Percentiles rank a stretch among this genome's conserved stretches.
phyloP scores from a whole-genome alignment of 2,329 filamentous ascomycete species.

The Paecilomyces variotii region DNA sequence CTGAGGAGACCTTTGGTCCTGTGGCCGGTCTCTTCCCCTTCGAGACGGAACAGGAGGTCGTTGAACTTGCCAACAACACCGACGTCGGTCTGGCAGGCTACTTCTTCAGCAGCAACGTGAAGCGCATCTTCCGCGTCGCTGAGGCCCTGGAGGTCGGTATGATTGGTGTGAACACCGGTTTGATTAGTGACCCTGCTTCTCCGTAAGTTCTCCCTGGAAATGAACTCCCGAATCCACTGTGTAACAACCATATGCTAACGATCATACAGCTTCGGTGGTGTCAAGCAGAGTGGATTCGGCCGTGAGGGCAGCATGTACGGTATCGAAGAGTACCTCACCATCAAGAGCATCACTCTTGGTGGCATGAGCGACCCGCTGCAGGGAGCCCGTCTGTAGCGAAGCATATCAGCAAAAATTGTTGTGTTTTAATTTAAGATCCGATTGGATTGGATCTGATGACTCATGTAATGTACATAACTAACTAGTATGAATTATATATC shows the following conservation, averaged over 20 bases:
- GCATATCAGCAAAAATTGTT: background rate
- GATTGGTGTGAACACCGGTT: slow-evolving; percentile 56
- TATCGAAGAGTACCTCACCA: slow-evolving; percentile 24
- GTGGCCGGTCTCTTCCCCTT: slow-evolving; percentile 82
- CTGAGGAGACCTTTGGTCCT: slow-evolving; percentile 92
- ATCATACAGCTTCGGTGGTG: slow-evolving; percentile 12
- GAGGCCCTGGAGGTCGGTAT: slow-evolving; percentile 75
- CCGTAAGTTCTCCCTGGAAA: slow-evolving; percentile 19
- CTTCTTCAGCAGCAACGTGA: slow-evolving; percentile 48
- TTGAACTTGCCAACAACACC: slow-evolving; percentile 21
- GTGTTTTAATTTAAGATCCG: background rate
- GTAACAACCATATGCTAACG: background rate
- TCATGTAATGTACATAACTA: background rate
- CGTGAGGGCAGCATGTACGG: slow-evolving; percentile 44
- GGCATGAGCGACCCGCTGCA: background rate
- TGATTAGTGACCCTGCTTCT: slow-evolving; percentile 28
- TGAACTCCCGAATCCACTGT: background rate
- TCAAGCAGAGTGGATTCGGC: slow-evolving; percentile 39
- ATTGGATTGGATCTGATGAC: background rate
- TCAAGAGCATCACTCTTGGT: slow-evolving; percentile 10
- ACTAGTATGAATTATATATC: background rate
- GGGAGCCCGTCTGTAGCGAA: background rate
- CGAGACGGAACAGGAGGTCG: slow-evolving; percentile 22
- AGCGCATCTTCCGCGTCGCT: slow-evolving; percentile 53
- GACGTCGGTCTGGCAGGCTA: slow-evolving; percentile 23